Percentiles rank a stretch among this genome's conserved stretches.
These are phyloP conservation scores for Phaseolus coccineus DNA, from an alignment of 331 rosid species.

Conservation along the genomic window DNA sequence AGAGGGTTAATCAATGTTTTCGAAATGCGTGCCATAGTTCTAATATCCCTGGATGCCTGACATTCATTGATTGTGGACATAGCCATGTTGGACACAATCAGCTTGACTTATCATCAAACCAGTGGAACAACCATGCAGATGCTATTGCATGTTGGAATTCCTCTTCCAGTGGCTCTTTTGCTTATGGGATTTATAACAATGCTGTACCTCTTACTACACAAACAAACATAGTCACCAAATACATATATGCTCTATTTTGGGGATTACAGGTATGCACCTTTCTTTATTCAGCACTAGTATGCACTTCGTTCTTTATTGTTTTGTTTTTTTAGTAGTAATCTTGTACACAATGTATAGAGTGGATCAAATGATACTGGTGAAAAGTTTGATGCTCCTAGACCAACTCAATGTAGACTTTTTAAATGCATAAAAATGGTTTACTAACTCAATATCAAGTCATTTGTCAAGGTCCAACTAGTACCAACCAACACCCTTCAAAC, in stretches of 20 bases:
- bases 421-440: background rate
- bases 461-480: background rate
- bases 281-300: slow-evolving; percentile 16
- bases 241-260: slow-evolving; percentile 43
- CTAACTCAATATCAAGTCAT: background rate
- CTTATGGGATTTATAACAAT: slow-evolving; percentile 44
- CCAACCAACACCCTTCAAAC: background rate
- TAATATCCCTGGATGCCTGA: background rate
- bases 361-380: background rate
- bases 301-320: background rate
- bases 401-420: slow-evolving; percentile 1
- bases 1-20: slow-evolving; percentile 83
- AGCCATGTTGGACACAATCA: slow-evolving; percentile 2
- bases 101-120: rapidly evolving
- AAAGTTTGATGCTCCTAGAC: background rate
- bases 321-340: background rate
- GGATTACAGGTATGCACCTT: slow-evolving; percentile 42
- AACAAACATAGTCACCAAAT: slow-evolving; percentile 27
- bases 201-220: slow-evolving; percentile 35
- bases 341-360: background rate
- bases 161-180: background rate
- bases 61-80: slow-evolving; percentile 64
- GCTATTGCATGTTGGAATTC: slow-evolving; percentile 53
- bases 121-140: slow-evolving; percentile 25
- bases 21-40: slow-evolving; percentile 53